Conservation (phyloP, 2,329 filamentous ascomycete species). For the Penicillium sp. region DNA sequence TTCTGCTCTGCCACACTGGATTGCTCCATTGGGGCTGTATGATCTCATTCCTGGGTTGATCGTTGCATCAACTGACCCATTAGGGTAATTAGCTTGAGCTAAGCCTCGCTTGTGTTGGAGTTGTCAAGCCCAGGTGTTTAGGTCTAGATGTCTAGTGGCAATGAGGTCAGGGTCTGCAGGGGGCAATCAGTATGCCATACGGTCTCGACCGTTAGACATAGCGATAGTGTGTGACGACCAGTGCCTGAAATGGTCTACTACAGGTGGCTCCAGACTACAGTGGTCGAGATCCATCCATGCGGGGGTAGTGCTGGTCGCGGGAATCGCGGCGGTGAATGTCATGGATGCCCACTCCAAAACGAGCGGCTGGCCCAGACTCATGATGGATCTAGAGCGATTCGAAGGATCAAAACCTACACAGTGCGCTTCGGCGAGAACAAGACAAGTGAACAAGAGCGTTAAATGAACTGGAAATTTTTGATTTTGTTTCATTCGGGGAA, state of each 20-base stretch:
- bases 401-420: not conserved
- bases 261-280: not conserved
- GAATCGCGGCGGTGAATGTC: not conserved
- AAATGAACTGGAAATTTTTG: constrained; percentile 39
- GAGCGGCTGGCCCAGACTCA: not conserved
- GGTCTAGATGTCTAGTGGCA: not conserved
- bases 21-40: not conserved
- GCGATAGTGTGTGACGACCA: not conserved
- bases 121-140: not conserved
- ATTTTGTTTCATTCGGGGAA: constrained; percentile 49
- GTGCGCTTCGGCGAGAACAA: not conserved
- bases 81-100: not conserved
- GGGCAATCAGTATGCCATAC: not conserved
- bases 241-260: not conserved
- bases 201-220: not conserved
- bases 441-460: not conserved
- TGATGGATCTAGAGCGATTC: not conserved
- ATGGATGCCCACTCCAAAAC: not conserved
- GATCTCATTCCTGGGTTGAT: not conserved
- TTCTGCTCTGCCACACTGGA: not conserved
- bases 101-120: not conserved
- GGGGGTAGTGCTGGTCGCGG: not conserved
- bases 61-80: not conserved
- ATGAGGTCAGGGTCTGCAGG: not conserved
- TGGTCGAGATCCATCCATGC: not conserved